Base-by-base conservation (phyloP, 2,329 filamentous ascomycete species). In the Penicillium aurantiogriseum region DNA sequence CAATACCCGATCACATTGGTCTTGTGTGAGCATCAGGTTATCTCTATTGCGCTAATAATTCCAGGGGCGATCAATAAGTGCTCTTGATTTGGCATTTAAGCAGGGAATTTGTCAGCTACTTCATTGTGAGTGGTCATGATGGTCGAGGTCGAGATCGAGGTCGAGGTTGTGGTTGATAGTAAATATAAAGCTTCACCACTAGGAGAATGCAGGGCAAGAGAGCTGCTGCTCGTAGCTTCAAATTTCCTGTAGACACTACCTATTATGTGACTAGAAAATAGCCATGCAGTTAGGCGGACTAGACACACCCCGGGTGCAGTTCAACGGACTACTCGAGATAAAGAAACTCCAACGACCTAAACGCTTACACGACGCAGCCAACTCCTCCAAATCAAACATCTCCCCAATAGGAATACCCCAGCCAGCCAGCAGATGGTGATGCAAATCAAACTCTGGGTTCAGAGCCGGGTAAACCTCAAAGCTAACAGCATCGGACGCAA, bases 401-500 rank as follows among this genome's bases (percentile, higher is more conserved):
- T 75, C 73, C 8, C 73, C 74, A 54, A 76, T 75, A 17, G 74
- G 73, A 40, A 75, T 25, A 4, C 72, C 74, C 72, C 73, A 76
- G 0, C 73, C 73, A 4, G 72, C 71, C 44, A 75, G 57, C 27
- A 76, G 51, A 59, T 72, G 60, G 59, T 75, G 73, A 54, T 75
- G 73, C 47, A 75, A 59, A 62, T 74, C 72, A 63, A 64, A 73
- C 46, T 74, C 70, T 17, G 63, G 59, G 17, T 71, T 60, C 13
- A 71, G 40, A 17, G 72, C 57, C 8, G 79, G 77, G 63, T 79
- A 81, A 3, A 79, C 79, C 66, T 86, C 85, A 62, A 84, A 83
- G 8, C 78, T 80, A n/a, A 85, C 80, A 39, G 81, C 80, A 57
- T 88, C 85, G 2, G 84, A 83, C 0, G 81, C 85, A 1, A 86